phyloP scores from a whole-genome alignment of 2,329 filamentous ascomycete genomes.

The Epichloe aotearoae region DNA sequence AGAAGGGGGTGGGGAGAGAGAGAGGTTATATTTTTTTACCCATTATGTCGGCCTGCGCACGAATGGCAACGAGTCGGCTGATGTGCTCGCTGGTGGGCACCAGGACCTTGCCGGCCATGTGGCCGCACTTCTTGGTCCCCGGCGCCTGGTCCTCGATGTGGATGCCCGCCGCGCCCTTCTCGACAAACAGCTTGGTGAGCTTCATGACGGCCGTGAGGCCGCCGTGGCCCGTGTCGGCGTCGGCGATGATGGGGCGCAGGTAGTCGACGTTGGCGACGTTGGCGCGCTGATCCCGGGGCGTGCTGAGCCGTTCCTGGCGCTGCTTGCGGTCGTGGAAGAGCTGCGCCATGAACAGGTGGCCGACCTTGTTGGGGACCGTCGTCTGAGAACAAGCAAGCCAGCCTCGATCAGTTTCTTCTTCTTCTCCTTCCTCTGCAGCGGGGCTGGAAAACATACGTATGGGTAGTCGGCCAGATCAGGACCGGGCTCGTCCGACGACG shows the following conservation, averaged over 20 bases:
- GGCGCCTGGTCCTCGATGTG: constrained; percentile 98
- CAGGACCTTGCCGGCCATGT: constrained; percentile 97
- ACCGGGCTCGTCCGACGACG: constrained; percentile 86
- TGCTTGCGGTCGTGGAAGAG: constrained; percentile 99
- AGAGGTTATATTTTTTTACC: constrained; percentile 39
- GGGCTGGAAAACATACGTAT: constrained; percentile 42
- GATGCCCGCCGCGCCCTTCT: constrained; percentile 92
- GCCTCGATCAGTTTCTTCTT: too few relatives aligned
- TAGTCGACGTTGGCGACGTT: constrained; percentile 78
- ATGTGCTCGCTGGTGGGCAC: constrained; percentile 97
- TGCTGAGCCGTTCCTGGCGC: constrained; percentile 79
- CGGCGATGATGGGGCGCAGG: constrained; percentile 87
- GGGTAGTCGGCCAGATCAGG: constrained; percentile 98
- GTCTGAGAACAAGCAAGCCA: constrained; percentile 41
- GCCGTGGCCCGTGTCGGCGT: constrained; percentile 94
- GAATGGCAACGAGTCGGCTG: constrained; percentile 91
- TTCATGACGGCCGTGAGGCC: constrained; percentile 99
- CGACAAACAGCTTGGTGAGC: constrained; percentile 92
- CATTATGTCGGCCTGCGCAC: constrained; percentile 98
- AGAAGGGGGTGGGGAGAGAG: neutral
- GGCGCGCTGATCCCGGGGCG: constrained; percentile 56
- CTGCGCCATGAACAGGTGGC: constrained; percentile 95
- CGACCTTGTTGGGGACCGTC: constrained; percentile 95
- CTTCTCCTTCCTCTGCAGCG: neutral
- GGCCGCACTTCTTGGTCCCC: constrained; percentile 97